Evolutionary conservation across 2,329 filamentous ascomycete species (phyloP), one percentile per base, ranked within the genome.

Genomic region (Aureobasidium mangrovei): DNA sequence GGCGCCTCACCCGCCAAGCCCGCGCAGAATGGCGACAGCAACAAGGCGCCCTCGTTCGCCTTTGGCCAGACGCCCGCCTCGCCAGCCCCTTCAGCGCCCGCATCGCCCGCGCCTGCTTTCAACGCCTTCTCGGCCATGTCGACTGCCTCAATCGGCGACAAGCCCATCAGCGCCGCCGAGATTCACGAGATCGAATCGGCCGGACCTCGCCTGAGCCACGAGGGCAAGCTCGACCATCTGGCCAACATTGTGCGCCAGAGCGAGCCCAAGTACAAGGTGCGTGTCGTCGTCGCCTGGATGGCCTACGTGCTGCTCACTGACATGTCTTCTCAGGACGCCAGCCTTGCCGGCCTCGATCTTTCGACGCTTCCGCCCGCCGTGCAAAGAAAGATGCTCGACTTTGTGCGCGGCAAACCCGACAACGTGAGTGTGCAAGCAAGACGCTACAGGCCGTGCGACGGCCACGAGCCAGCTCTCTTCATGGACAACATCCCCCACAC

Each of bases 301-400:
- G 18, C 43, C 29, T 35, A 18, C 4, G 10, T 40, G 9, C n/a
- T 53, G 46, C 18, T 29, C 7, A 9, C 51, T 53, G n/a, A 53
- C 51, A 1, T 12, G 18, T 18, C 18, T 7, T 3, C 5, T 12
- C 35, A 54, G 52, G 38, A 54, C 32, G 53, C 36, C 38, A 24
- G 32, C 44, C 43, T 54, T 31, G 43, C 7, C 24, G 53, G 44
- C 6, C 35, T 54, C 18, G 36, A 48, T 29, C 38, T 54, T 1
- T 40, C 35, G 7, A 24, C 42, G 4, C 53, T 54, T 3, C 53
- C 53, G 6, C 9, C 53, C 8, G 51, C 53, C 7, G 54, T 56
- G 10, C 57, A 58, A 26, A 42, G 46, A 6, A 36, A 56, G 33
- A 40, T 58, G 51, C 54, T 58, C 42, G 54, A 54, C 40, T 58